Base-by-base conservation (phyloP, 345 rosid species). In the Hevea brasiliensis region DNA sequence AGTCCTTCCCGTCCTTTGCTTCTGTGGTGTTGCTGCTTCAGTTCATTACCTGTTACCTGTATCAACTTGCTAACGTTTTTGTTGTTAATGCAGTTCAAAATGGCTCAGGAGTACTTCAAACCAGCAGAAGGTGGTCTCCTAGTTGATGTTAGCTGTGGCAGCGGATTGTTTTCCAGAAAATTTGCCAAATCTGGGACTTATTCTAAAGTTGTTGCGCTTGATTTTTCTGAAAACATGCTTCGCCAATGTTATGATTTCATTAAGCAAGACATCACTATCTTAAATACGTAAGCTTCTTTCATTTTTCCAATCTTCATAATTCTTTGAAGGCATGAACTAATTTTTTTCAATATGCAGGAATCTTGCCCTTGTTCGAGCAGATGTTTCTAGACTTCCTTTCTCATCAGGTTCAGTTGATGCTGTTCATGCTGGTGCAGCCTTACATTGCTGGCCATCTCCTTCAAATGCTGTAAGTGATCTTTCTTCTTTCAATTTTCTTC, bases 361-460 rank as follows among this genome's bases (percentile, higher is more conserved):
- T 72, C 87, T 92, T 72, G 96, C 96, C 37, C 91, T 95, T 67
- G 97, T 95, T 67, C 85, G 99, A 75, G 98, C 97, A 67, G 99
- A 95, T 71, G 87, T 95, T 70, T 85, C 92, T 29, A 87, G 99
- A 67, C 97, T 92, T 63, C 98, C 98, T 47, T 92, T 95, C 68
- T 51, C 90, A 8, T 89, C 98, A 0, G 85, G 90, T 71, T 89
- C 94, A 45, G 83, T 95, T 78, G 99, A 92, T 51, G 98, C 98
- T 62, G 86, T 92, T 71, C 99, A 95, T 77, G 99, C 98, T 76
- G 98, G 92, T 73, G 98, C 98, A 4, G 98, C 98, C 29, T 71
- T 92, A 55, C 98, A 90, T 57, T 95, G 98, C 76, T 95, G 99
- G 96, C 94, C 99, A 63, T 90, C 98, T 74, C 86, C 96, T 81